A percentile compares a stretch with the other conserved stretches of the same genome.
phyloP scores from a whole-genome alignment of 495 filamentous ascomycete genomes.

The Cercophora samala region DNA sequence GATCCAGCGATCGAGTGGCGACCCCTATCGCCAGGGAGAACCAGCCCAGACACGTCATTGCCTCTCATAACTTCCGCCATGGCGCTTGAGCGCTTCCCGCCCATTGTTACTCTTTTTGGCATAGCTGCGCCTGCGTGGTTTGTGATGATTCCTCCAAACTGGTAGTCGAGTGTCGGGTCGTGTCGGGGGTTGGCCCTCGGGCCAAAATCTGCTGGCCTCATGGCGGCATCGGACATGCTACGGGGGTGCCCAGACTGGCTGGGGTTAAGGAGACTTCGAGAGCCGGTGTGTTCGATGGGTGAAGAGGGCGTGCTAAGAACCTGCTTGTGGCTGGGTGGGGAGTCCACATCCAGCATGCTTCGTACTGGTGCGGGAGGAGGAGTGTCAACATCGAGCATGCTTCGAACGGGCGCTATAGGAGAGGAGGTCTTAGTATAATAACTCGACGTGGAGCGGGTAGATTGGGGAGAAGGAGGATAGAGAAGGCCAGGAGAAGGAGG shows the following conservation, averaged over 20 bases:
- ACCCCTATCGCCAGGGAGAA: constrained; percentile 43
- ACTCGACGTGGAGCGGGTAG: constrained; percentile 29
- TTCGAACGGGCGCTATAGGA: constrained; percentile 48
- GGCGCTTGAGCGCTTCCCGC: constrained; percentile 37
- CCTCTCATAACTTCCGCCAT: constrained; percentile 51
- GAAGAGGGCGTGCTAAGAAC: constrained; percentile 42
- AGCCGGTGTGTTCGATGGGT: constrained; percentile 28
- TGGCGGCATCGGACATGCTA: constrained; percentile 52
- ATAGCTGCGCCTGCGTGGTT: constrained; percentile 42
- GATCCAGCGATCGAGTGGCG: constrained; percentile 44
- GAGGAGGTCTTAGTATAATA: constrained; percentile 28
- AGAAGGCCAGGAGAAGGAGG: constrained; percentile 24
- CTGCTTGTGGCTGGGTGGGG: constrained; percentile 29
- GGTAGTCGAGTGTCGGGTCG: constrained; percentile 48
- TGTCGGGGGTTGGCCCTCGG: constrained; percentile 33
- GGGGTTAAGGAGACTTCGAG: neutral
- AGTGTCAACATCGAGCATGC: constrained; percentile 57
- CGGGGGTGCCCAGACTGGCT: constrained; percentile 34
- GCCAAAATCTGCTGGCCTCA: constrained; percentile 42
- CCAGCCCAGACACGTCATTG: constrained; percentile 41
- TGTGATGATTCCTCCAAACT: constrained; percentile 51
- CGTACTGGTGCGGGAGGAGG: constrained; percentile 35
- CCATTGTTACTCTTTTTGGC: constrained; percentile 45
- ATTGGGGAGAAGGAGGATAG: constrained; percentile 11
- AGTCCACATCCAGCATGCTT: constrained; percentile 44